A percentile compares a stretch with the other conserved stretches of the same genome.
These are phyloP conservation scores for Candida ficus DNA, from an alignment of 805 yeast species.

Conservation along the genomic window DNA sequence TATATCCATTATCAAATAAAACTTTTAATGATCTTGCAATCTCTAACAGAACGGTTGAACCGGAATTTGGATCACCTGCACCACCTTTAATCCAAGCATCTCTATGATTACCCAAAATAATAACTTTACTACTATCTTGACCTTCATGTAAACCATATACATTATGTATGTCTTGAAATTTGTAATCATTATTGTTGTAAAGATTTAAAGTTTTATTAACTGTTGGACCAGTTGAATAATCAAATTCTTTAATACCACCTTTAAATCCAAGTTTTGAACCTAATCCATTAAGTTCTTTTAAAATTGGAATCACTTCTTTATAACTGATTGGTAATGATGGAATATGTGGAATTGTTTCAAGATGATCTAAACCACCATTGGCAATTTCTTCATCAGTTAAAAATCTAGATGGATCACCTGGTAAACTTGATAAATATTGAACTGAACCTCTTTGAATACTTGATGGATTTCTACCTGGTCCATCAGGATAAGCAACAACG, in stretches of 20 bases:
- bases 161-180: conserved; percentile 55
- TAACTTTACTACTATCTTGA: conserved; percentile 43
- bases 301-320: conserved; percentile 57
- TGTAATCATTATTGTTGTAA: conserved; percentile 56
- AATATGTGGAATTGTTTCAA: conserved; percentile 52
- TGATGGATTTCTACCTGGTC: conserved; percentile 74
- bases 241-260: conserved; percentile 39
- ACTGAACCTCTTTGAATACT: conserved; percentile 76
- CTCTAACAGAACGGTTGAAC: conserved; percentile 62
- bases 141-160: conserved; percentile 62
- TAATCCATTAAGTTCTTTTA: conserved; percentile 50
- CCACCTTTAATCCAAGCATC: conserved; percentile 81
- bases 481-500: conserved; percentile 62
- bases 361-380: conserved; percentile 45
- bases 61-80: conserved; percentile 76
- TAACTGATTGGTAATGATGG: conserved; percentile 70
- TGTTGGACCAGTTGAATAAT: conserved; percentile 50
- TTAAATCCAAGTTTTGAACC: conserved; percentile 49
- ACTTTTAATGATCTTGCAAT: conserved; percentile 54
- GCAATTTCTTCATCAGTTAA: conserved; percentile 50
- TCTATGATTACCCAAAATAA: conserved; percentile 70
- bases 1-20: conserved; percentile 52
- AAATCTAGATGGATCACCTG: conserved; percentile 67
- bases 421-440: conserved; percentile 51
- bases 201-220: conserved; percentile 43